Conservation (phyloP, 192 early-diverging fungal genomes). For the Gryganskiella cystojenkinii region DNA sequence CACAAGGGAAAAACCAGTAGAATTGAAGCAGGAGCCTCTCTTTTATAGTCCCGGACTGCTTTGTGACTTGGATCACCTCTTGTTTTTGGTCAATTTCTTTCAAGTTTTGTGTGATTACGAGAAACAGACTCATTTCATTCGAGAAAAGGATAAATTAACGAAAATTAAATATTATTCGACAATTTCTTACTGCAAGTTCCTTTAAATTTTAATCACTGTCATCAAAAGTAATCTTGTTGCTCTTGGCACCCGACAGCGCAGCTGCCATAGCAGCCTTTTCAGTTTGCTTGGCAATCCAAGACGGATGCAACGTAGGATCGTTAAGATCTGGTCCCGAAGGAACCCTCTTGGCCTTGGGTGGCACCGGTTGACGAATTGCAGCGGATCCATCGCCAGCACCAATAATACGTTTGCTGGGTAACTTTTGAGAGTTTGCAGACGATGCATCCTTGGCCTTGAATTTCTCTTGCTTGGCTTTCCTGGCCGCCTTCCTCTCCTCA, state of each 20-base stretch:
- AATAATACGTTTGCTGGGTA: slow-evolving; percentile 26
- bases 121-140: too few species aligned
- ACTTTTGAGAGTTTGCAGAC: slow-evolving; percentile 30
- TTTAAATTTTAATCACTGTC: slow-evolving; percentile 36
- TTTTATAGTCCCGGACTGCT: too few species aligned
- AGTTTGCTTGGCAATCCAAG: slow-evolving; percentile 52
- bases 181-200: not conserved
- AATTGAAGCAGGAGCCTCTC: too few species aligned
- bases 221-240: slow-evolving; percentile 63
- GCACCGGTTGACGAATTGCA: not conserved
- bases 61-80: too few species aligned
- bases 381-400: slow-evolving; percentile 48
- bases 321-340: slow-evolving; percentile 35
- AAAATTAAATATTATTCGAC: not conserved
- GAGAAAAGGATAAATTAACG: too few species aligned
- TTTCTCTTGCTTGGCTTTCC: slow-evolving; percentile 24
- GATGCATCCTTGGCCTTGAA: slow-evolving; percentile 41
- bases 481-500: slow-evolving; percentile 46
- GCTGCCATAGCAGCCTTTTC: slow-evolving; percentile 53
- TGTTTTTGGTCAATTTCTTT: too few species aligned
- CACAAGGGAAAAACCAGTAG: not conserved
- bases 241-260: slow-evolving; percentile 54
- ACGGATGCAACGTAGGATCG: slow-evolving; percentile 45
- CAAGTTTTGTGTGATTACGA: too few species aligned
- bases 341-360: slow-evolving; percentile 7